Conservation (phyloP, 2,329 filamentous ascomycete genomes). For the Calycina marina region DNA sequence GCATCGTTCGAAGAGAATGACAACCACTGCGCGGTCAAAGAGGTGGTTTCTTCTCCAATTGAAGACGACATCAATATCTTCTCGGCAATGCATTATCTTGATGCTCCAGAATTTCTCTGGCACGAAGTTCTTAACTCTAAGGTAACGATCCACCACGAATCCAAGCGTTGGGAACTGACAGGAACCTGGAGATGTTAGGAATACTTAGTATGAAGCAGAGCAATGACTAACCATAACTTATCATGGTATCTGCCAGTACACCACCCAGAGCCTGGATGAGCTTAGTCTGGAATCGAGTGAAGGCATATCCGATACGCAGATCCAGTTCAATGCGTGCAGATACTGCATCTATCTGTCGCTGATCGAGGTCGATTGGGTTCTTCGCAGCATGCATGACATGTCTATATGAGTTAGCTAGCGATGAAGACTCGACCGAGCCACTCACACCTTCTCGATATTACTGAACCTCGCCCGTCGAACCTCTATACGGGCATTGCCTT, state of each 20-base stretch:
- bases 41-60: constrained; percentile 69
- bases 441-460: constrained; percentile 83
- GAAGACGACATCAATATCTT: constrained; percentile 70
- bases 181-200: constrained; percentile 36
- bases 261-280: constrained; percentile 60
- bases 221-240: constrained; percentile 62
- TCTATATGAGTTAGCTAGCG: constrained; percentile 27
- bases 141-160: constrained; percentile 93
- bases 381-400: constrained; percentile 78
- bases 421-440: not conserved
- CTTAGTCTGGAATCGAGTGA: constrained; percentile 76
- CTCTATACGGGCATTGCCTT: constrained; percentile 58
- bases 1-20: constrained; percentile 76
- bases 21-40: constrained; percentile 73
- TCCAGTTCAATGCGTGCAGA: constrained; percentile 83
- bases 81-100: constrained; percentile 64
- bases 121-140: constrained; percentile 84
- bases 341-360: constrained; percentile 77
- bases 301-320: constrained; percentile 79
- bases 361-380: constrained; percentile 64
- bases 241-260: constrained; percentile 35
- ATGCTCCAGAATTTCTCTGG: constrained; percentile 90
- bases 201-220: not conserved
- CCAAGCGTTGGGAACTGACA: constrained; percentile 96
- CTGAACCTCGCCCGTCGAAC: constrained; percentile 84